Base-by-base conservation (phyloP, 805 yeast genomes). In the Metschnikowia peoriensis region DNA sequence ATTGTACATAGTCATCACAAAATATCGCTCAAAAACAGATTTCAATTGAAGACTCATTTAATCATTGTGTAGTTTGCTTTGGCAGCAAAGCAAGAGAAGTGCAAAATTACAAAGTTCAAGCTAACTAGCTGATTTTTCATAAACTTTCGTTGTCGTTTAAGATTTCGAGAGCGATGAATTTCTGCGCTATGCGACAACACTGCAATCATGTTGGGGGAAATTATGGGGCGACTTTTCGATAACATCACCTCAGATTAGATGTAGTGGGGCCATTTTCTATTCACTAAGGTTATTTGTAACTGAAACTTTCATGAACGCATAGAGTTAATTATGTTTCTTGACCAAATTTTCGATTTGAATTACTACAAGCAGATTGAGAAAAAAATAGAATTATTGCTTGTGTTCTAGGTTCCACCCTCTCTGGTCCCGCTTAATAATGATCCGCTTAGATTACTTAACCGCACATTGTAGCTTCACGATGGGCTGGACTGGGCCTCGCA, bases 1-100 rank as follows among this genome's bases (percentile, higher is more conserved):
- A 28, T 34, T 47, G 50, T 47, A 47, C 42, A 47, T 47, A 47
- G 17, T n/a, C 7, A 40, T 39, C 10, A 39, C 35, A 41, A 39
- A 47, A 47, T 39, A 32, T 34, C 17, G 40, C 42, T 29, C 34
- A 37, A 14, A 7, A 29, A 43, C n/a, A 29, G 14, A 12, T 6
- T 32, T 22, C 4, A 22, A 22, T 22, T 22, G 22, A 22, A 22
- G 22, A 22, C 22, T 22, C 38, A 34, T 12, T 3, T 34, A 11
- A 34, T 14, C 35, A 14, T 12, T 41, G 35, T 28, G 17, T 22
- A 22, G 4, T 22, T 22, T 22, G 22, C 22, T 22, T 22, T 22
- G 22, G 22, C 22, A 22, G 22, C 22, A 22, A 4, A 22, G 22
- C 22, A 22, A 22, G 22, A 22, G 22, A 3, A 22, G 22, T 22